Evolutionary conservation across 208 protist genomes (phyloP), one percentile per base, ranked within the genome.

Genomic region (Crithidia fasciculata): DNA sequence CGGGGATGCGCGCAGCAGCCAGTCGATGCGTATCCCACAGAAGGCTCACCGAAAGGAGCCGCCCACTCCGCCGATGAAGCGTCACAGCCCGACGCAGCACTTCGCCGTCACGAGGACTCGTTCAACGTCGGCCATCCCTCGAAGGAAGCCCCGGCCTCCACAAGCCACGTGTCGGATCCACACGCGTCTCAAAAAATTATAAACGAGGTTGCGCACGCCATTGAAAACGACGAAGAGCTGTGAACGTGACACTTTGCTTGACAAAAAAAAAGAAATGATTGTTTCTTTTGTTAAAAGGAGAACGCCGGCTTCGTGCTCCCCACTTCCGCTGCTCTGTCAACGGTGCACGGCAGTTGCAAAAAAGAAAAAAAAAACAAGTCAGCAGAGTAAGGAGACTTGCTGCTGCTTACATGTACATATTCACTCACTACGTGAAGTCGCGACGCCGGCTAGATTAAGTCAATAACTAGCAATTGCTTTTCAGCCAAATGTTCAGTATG

Each of bases 111-210:
- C 56, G 54, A 53, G 9, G 16, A 49, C 40, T 5, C 19, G 4
- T 47, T 59, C 39, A 40, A 50, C 53, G 43, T 50, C 39, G 64
- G 52, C 3, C 64, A 60, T 39, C 52, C 64, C 39, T 18, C 50
- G 13, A 58, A 68, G 15, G 62, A 68, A 28, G 37, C 45, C 49
- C 8, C 28, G 8, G 49, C 9, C 2, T 13, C 8, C 0, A 37
- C 37, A 4, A 43, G 54, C 40, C 12, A 47, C 36, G 39, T 16
- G 8, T 40, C 52, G 2, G 64, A 59, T 7, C 52, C 52, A 43
- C 39, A 70, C 15, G 19, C 45, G 8, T 53, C 65, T 4, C 19
- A 52, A 2, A 70, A 70, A 13, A 12, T 8, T 16, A 60, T 53
- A 15, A 19, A 61, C 2, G 41, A 53, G 19, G 43, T 61, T 19